Percentiles rank a stretch among this genome's conserved stretches.
Conservation (phyloP, 2,329 filamentous ascomycete species). For the Xylariaceae sp. region DNA sequence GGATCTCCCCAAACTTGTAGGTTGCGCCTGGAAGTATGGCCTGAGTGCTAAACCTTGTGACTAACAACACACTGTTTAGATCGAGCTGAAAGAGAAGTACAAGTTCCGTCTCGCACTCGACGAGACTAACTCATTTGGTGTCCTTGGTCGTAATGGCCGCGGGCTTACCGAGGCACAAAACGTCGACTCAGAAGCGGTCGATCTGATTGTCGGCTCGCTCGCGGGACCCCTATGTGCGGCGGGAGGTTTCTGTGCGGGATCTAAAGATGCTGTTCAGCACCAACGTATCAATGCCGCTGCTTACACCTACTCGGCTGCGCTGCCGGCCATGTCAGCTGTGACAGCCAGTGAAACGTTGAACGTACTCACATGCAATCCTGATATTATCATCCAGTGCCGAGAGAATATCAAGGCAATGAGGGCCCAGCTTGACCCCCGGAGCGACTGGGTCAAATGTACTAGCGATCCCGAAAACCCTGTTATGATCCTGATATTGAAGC, state of each 20-base stretch:
- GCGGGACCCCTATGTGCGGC: slow-evolving; percentile 86
- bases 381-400: slow-evolving; percentile 71
- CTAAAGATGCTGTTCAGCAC: slow-evolving; percentile 88
- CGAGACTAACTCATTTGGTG: slow-evolving; percentile 96
- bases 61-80: slow-evolving; percentile 36
- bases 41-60: too few species aligned
- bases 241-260: slow-evolving; percentile 92
- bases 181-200: slow-evolving; percentile 85
- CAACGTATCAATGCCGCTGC: slow-evolving; percentile 89
- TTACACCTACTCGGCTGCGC: slow-evolving; percentile 92
- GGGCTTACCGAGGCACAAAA: slow-evolving; percentile 96
- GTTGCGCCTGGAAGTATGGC: slow-evolving; percentile 21
- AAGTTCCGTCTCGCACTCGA: slow-evolving; percentile 98
- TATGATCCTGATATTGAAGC: slow-evolving; percentile 77
- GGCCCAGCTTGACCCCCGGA: slow-evolving; percentile 83
- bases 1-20: slow-evolving; percentile 78
- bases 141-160: slow-evolving; percentile 84
- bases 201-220: slow-evolving; percentile 95
- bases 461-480: slow-evolving; percentile 83
- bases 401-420: slow-evolving; percentile 86
- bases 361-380: slow-evolving; percentile 80
- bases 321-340: slow-evolving; percentile 92
- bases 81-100: slow-evolving; percentile 92
- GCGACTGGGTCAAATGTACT: slow-evolving; percentile 84
- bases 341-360: slow-evolving; percentile 88